Evolutionary conservation across 2,329 filamentous ascomycete genomes (phyloP).

Genomic region (Gnomoniopsis sp.): DNA sequence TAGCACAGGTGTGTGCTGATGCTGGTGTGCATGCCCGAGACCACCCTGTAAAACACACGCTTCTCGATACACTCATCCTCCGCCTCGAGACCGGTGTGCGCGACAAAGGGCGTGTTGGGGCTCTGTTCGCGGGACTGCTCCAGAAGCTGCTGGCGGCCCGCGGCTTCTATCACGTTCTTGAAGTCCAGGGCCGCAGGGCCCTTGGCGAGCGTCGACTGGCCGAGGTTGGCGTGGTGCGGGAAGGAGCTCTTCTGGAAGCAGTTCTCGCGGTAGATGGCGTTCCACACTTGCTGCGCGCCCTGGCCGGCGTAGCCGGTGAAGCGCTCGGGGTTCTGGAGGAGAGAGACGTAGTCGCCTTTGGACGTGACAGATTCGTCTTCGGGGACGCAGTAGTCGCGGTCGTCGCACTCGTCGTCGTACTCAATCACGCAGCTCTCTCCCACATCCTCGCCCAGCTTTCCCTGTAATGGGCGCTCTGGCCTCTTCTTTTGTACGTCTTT

Average conservation of each 20-base stretch:
- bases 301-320: slow-evolving; percentile 92
- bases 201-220: slow-evolving; percentile 37
- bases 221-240: slow-evolving; percentile 54
- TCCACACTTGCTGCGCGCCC: slow-evolving; percentile 87
- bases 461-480: slow-evolving; percentile 71
- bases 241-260: slow-evolving; percentile 77
- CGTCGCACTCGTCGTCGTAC: slow-evolving; percentile 95
- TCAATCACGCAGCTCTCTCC: slow-evolving; percentile 96
- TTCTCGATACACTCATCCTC: slow-evolving; percentile 97
- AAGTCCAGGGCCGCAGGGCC: slow-evolving; percentile 59
- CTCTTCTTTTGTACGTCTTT: slow-evolving; percentile 69
- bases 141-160: slow-evolving; percentile 58
- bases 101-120: slow-evolving; percentile 56
- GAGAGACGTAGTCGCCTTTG: slow-evolving; percentile 94
- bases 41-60: slow-evolving; percentile 93
- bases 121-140: slow-evolving; percentile 55
- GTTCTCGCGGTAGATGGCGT: slow-evolving; percentile 95
- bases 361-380: slow-evolving; percentile 84
- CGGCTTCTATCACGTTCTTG: slow-evolving; percentile 57
- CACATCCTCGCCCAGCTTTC: slow-evolving; percentile 78
- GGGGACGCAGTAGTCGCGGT: slow-evolving; percentile 92
- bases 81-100: slow-evolving; percentile 65
- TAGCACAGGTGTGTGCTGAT: slow-evolving; percentile 96
- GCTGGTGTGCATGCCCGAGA: slow-evolving; percentile 97
- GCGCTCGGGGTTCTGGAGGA: slow-evolving; percentile 88